Evolutionary conservation across 495 filamentous ascomycete species (phyloP).

Genomic region (Aspergillus diversus): DNA sequence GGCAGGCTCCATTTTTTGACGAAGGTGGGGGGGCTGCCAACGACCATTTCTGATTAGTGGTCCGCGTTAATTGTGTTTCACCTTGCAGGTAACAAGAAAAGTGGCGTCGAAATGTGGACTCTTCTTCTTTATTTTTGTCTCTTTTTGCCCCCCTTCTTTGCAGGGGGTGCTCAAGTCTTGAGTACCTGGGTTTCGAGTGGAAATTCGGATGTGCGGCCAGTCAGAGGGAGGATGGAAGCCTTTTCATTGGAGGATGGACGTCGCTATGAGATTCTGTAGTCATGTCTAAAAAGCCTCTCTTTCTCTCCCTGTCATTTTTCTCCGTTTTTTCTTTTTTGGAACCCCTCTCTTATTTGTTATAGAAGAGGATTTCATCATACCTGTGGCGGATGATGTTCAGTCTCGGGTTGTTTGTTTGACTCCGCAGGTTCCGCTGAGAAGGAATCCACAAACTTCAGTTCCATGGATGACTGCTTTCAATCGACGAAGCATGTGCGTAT

Average conservation of each 20-base stretch:
- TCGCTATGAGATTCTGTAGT: too few species aligned
- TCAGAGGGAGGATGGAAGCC: too few species aligned
- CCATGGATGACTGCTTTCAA: background rate
- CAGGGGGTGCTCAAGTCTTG: too few species aligned
- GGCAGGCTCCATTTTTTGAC: background rate
- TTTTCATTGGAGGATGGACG: too few species aligned
- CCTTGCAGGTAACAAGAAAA: slow-evolving; percentile 21
- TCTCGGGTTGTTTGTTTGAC: background rate
- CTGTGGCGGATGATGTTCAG: background rate
- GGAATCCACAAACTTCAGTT: slow-evolving; percentile 6
- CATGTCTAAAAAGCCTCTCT: too few species aligned
- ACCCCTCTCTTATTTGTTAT: too few species aligned
- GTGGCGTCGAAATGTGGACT: slow-evolving; percentile 14
- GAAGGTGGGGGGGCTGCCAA: slow-evolving; percentile 5
- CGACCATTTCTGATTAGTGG: slow-evolving; percentile 17
- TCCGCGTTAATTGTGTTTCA: slow-evolving; percentile 18
- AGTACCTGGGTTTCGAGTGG: too few species aligned
- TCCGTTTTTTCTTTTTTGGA: too few species aligned
- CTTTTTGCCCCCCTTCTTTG: background rate
- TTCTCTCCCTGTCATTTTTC: too few species aligned
- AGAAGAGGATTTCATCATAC: background rate
- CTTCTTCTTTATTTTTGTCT: slow-evolving; percentile 4
- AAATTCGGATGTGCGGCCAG: too few species aligned
- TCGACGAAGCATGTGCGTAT: slow-evolving; percentile 7
- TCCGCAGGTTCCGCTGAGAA: slow-evolving; percentile 20